Evolutionary conservation across 768 basidiomycete genomes (phyloP).

Genomic region (Inosperma sp.): DNA sequence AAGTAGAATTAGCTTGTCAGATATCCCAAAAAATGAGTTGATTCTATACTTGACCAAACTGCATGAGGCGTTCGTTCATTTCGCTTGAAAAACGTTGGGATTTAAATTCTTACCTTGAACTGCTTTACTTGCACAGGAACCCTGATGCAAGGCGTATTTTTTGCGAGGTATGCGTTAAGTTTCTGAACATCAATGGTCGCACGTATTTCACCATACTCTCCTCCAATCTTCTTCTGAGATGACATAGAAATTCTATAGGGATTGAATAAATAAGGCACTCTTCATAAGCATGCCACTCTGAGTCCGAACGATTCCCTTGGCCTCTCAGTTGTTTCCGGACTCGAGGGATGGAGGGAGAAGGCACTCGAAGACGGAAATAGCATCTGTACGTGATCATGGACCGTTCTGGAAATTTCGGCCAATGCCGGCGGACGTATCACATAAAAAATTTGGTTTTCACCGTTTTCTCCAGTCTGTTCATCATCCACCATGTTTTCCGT

Average conservation of each 20-base stretch:
- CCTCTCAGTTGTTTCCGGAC: no score
- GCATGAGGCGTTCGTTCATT: not conserved
- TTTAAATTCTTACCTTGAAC: slow-evolving; percentile 64
- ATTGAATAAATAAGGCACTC: no score
- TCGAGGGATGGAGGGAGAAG: no score
- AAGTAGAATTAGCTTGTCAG: not conserved
- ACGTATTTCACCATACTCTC: slow-evolving; percentile 70
- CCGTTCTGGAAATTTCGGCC: slow-evolving; percentile 37
- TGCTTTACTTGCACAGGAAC: slow-evolving; percentile 80
- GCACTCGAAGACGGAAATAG: no score
- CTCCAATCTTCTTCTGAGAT: slow-evolving; percentile 50
- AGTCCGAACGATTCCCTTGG: no score
- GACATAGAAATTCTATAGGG: slow-evolving; percentile 18
- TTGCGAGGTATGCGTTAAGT: slow-evolving; percentile 62
- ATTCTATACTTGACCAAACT: slow-evolving; percentile 81
- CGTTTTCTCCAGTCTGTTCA: slow-evolving; percentile 37
- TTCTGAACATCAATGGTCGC: slow-evolving; percentile 60
- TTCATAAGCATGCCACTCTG: no score
- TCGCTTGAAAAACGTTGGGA: not conserved
- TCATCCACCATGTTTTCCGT: slow-evolving; percentile 65
- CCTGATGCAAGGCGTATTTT: slow-evolving; percentile 49
- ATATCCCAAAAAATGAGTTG: not conserved
- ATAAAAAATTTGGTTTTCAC: slow-evolving; percentile 8
- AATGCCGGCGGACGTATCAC: slow-evolving; percentile 34
- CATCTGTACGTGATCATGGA: slow-evolving; percentile 25